A percentile compares a stretch with the other conserved stretches of the same genome.
These are phyloP conservation scores for Alternaria gansuensis DNA, from an alignment of 2,329 filamentous ascomycete species.

Conservation along the genomic window DNA sequence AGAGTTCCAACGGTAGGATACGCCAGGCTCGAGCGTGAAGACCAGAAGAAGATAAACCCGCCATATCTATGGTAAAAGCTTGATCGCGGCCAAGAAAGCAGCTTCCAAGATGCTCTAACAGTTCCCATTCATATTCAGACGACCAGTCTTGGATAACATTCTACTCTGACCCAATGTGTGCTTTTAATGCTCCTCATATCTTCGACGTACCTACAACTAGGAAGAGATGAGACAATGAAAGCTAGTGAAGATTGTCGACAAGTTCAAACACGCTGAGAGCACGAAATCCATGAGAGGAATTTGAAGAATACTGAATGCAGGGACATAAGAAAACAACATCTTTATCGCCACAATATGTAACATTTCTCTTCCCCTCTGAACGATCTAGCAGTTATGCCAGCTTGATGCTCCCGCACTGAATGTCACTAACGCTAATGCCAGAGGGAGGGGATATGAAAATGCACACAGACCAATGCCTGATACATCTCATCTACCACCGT, in stretches of 20 bases:
- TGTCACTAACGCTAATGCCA: not conserved
- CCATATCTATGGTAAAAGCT: not conserved
- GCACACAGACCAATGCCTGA: not conserved
- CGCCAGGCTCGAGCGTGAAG: too few relatives aligned
- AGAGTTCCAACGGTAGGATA: too few relatives aligned
- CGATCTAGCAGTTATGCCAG: not conserved
- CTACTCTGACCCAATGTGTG: not conserved
- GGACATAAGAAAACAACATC: too few relatives aligned
- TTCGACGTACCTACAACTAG: too few relatives aligned
- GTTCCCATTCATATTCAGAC: not conserved
- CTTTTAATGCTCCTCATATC: not conserved
- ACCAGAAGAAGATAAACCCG: too few relatives aligned
- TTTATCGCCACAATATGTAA: too few relatives aligned
- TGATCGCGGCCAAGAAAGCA: not conserved
- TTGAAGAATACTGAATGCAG: too few relatives aligned
- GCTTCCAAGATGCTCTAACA: not conserved
- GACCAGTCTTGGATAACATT: not conserved
- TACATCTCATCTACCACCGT: not conserved
- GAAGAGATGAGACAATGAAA: too few relatives aligned
- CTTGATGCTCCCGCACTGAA: not conserved
- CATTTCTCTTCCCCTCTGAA: too few relatives aligned
- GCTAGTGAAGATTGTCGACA: too few relatives aligned
- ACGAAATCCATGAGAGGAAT: too few relatives aligned
- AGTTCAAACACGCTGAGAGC: too few relatives aligned
- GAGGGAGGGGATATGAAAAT: not conserved